Evolutionary conservation across 371 early-diverging fungal genomes (phyloP), one percentile per base, ranked within the genome.

Genomic region (Mycotypha africana): DNA sequence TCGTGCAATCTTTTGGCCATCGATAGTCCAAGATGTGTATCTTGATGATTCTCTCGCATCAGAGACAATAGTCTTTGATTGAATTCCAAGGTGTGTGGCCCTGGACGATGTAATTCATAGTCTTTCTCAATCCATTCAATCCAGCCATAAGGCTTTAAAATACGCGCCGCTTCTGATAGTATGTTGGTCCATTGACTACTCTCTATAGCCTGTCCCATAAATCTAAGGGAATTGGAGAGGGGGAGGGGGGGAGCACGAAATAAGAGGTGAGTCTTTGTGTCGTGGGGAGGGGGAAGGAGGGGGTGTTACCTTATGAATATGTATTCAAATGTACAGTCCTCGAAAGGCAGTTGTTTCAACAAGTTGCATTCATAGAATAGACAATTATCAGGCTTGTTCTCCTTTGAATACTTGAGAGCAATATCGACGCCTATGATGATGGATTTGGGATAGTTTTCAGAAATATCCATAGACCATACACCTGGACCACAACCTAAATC

Each of bases 401-500:
- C 70, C 25, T 53, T 35, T 11, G 70, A 67, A 39, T 62, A 74
- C 51, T 65, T 60, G 11, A 51, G 48, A 4, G 60, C 53, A 7
- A 74, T 64, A 21, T 74, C 74, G 7, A 69, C 49, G n/a, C 78
- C 79, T 26, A 74, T 61, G 3, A 78, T 58, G 26, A 64, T 69
- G 11, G 79, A 74, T 38, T 71, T 61, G 3, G 79, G 79, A 36
- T 77, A 77, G 43, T 77, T 75, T 35, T 70, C 67, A 32, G 79
- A 76, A 51, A 78, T 77, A 30, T 76, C 76, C 64, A 76, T 57
- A 31, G 71, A 45, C 79, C 79, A 79, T 15, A 76, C 68, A 16
- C 79, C 79, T 19, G 72, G 73, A 6, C 72, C 77, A 46, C 77
- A 77, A 15, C 77, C 77, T 16, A 77, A 57, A 45, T 73, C 76